Conservation (phyloP, 2,329 filamentous ascomycete genomes). For the Pezicula carpinea region DNA sequence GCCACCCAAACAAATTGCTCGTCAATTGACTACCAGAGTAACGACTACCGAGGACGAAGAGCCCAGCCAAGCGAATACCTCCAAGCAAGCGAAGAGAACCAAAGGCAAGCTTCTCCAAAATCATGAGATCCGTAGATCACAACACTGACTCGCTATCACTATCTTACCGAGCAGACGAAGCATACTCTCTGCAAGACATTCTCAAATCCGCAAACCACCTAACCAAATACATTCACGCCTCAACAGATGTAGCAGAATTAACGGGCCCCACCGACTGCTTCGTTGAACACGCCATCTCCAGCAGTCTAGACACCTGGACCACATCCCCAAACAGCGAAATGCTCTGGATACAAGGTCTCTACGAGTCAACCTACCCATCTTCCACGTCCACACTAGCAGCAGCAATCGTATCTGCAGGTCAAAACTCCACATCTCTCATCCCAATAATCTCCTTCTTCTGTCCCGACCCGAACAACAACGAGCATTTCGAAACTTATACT, state of each 20-base stretch:
- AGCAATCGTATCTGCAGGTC: background rate
- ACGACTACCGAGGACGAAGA: background rate
- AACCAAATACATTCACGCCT: background rate
- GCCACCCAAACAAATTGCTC: background rate
- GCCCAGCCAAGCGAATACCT: too few relatives aligned
- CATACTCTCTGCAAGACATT: background rate
- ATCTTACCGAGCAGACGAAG: background rate
- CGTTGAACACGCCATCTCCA: background rate
- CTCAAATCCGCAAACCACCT: background rate
- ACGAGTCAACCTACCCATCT: background rate
- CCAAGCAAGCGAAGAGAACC: too few relatives aligned
- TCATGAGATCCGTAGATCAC: too few relatives aligned
- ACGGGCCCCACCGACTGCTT: background rate
- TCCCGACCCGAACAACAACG: background rate
- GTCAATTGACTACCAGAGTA: background rate
- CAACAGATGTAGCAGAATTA: background rate
- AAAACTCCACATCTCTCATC: background rate
- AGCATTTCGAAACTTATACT: too few relatives aligned
- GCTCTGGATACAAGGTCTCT: background rate
- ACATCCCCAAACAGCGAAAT: background rate
- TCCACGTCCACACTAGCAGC: background rate
- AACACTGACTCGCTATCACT: too few relatives aligned
- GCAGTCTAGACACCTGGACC: background rate
- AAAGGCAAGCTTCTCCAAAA: too few relatives aligned
- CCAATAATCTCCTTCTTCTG: background rate